Conservation (phyloP, 768 basidiomycete genomes). For the Candolleomyces efflorescens region DNA sequence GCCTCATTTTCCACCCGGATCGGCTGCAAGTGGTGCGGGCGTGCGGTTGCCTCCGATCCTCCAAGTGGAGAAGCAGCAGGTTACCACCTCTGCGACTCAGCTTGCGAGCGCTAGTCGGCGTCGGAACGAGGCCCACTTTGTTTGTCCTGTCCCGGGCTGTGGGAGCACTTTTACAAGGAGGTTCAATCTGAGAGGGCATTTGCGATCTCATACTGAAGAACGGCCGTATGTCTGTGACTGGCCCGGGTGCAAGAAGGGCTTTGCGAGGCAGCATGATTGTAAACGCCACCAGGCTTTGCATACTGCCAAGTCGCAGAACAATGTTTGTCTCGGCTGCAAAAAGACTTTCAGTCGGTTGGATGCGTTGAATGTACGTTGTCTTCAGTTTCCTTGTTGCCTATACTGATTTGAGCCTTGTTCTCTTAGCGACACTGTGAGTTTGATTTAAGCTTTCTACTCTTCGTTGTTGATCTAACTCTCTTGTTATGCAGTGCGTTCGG, state of each 20-base stretch:
- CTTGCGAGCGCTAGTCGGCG: slow-evolving; percentile 85
- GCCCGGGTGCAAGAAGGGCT: slow-evolving; percentile 92
- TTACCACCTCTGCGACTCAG: slow-evolving; percentile 92
- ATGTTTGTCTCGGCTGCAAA: slow-evolving; percentile 87
- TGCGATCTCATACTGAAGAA: slow-evolving; percentile 94
- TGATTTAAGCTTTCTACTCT: slow-evolving; percentile 12
- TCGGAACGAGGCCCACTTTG: slow-evolving; percentile 87
- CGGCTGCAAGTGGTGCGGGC: slow-evolving; percentile 42
- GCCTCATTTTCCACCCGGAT: slow-evolving; percentile 47
- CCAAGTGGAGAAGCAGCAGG: slow-evolving; percentile 91
- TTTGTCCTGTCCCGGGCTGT: slow-evolving; percentile 92
- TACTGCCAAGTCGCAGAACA: slow-evolving; percentile 74
- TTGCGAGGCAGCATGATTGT: slow-evolving; percentile 96
- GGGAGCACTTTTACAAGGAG: slow-evolving; percentile 96
- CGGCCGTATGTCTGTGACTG: slow-evolving; percentile 91
- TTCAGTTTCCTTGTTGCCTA: neutral
- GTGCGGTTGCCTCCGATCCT: slow-evolving; percentile 75
- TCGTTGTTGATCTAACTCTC: slow-evolving; percentile 23
- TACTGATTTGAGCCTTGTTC: slow-evolving; percentile 14
- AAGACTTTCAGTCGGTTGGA: slow-evolving; percentile 94
- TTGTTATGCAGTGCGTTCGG: slow-evolving; percentile 67
- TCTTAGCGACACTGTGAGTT: slow-evolving; percentile 75
- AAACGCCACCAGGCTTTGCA: slow-evolving; percentile 94
- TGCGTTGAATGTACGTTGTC: slow-evolving; percentile 80
- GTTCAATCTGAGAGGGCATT: slow-evolving; percentile 86